Evolutionary conservation across 139 green algal species (phyloP).

Genomic region (Picochlorum sp.): DNA sequence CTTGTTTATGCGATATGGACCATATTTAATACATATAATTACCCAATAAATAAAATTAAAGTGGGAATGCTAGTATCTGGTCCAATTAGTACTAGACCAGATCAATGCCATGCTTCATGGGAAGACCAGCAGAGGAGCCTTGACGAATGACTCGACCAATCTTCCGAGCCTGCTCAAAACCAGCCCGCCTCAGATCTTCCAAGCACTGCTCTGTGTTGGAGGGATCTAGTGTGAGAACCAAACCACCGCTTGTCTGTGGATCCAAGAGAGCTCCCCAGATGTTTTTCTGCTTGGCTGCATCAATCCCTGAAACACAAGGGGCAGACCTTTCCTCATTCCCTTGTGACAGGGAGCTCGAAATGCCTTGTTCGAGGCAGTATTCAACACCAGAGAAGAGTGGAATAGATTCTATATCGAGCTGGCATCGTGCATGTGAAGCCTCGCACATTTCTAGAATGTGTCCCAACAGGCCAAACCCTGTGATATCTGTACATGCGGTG

Average conservation of each 20-base stretch:
- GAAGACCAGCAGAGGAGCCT: no score
- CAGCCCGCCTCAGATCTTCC: slow-evolving; percentile 27
- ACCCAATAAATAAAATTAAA: no score
- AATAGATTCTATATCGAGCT: slow-evolving; percentile 33
- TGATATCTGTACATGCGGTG: slow-evolving; percentile 80
- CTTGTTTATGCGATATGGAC: no score
- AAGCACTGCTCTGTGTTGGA: slow-evolving; percentile 33
- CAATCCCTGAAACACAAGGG: not conserved
- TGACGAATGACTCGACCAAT: slow-evolving; percentile 32
- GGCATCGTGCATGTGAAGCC: slow-evolving; percentile 37
- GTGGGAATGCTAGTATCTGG: no score
- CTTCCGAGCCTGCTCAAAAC: slow-evolving; percentile 41
- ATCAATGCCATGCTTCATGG: no score
- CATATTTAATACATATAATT: no score
- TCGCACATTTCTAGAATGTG: slow-evolving; percentile 66
- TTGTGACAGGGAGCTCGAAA: slow-evolving; percentile 50
- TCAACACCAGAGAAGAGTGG: slow-evolving; percentile 53
- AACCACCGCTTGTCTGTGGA: slow-evolving; percentile 67
- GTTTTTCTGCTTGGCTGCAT: not conserved
- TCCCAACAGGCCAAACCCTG: slow-evolving; percentile 85
- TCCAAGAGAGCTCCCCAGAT: slow-evolving; percentile 60
- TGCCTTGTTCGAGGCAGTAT: slow-evolving; percentile 32
- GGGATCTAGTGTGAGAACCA: slow-evolving; percentile 53
- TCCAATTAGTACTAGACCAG: no score
- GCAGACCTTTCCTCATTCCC: slow-evolving; percentile 35